A percentile compares a stretch with the other conserved stretches of the same genome.
These are phyloP conservation scores for Antarctomyces pellizariae DNA, from an alignment of 495 filamentous ascomycete species.

Conservation along the genomic window DNA sequence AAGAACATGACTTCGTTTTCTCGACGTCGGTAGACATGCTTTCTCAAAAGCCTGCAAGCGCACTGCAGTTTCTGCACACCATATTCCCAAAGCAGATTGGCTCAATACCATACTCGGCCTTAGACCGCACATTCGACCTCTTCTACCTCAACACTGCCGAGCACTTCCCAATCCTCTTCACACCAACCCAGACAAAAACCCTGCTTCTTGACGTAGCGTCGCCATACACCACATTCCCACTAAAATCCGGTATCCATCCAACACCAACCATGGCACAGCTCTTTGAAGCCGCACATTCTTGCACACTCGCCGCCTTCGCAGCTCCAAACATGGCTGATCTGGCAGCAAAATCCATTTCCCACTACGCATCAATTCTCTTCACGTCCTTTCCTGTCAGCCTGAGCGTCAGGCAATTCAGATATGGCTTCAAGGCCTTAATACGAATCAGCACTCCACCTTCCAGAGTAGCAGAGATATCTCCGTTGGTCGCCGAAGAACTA, in stretches of 20 bases:
- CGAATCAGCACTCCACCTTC: conserved; percentile 69
- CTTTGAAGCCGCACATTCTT: conserved; percentile 81
- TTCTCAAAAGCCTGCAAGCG: conserved; percentile 42
- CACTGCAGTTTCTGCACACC: conserved; percentile 43
- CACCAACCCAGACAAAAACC: conserved; percentile 39
- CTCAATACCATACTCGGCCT: conserved; percentile 45
- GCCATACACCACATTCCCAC: too few species aligned
- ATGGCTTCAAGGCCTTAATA: conserved; percentile 79
- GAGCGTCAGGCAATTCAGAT: conserved; percentile 70
- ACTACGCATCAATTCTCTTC: conserved; percentile 72
- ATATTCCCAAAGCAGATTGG: conserved; percentile 34
- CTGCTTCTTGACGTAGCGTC: conserved; percentile 50
- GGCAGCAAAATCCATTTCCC: conserved; percentile 50
- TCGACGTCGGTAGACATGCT: conserved; percentile 79
- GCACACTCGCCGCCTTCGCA: conserved; percentile 62
- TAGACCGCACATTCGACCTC: conserved; percentile 60
- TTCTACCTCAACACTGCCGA: conserved; percentile 85
- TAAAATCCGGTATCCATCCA: too few species aligned
- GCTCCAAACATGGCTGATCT: conserved; percentile 52
- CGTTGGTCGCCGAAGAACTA: conserved; percentile 50
- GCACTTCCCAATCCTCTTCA: conserved; percentile 53
- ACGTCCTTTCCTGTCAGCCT: conserved; percentile 63
- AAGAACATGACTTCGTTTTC: conserved; percentile 64
- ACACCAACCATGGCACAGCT: conserved; percentile 39
- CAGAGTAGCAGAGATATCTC: conserved; percentile 42